Percentiles rank a stretch among this genome's conserved stretches.
phyloP scores from a whole-genome alignment of 306 rosid species.

The Cucurbita maxima region DNA sequence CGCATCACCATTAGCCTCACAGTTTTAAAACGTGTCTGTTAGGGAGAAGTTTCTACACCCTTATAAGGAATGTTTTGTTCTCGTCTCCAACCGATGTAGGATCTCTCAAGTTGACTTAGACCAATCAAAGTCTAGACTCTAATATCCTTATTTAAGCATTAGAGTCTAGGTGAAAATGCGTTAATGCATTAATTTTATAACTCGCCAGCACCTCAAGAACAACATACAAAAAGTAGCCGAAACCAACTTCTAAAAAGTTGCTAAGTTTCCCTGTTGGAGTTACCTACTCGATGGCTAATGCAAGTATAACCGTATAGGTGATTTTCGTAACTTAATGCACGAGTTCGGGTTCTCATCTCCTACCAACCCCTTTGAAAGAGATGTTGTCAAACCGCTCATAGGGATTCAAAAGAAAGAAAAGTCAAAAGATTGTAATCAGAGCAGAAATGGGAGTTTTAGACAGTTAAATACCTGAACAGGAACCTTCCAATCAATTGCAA shows the following conservation, averaged over 20 bases:
- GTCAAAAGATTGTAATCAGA: neutral
- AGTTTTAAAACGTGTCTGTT: too few species aligned
- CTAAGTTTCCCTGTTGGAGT: neutral
- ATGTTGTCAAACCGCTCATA: neutral
- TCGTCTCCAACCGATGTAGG: too few species aligned
- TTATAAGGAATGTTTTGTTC: too few species aligned
- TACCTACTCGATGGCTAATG: neutral
- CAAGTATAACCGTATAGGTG: neutral
- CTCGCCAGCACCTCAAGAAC: neutral
- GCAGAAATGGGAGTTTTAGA: neutral
- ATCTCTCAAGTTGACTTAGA: neutral
- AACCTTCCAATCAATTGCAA: conserved; percentile 60
- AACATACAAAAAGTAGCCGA: neutral
- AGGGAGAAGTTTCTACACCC: too few species aligned
- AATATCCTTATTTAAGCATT: neutral
- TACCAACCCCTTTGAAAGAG: neutral
- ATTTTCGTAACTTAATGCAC: neutral
- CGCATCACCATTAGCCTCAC: too few species aligned
- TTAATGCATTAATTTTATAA: neutral
- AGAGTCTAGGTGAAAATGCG: neutral
- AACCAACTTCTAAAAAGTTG: neutral
- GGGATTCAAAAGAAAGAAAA: neutral
- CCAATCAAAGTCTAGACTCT: neutral
- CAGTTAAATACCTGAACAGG: conserved; percentile 70
- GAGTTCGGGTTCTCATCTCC: neutral